Evolutionary conservation across 257 asterid genomes (phyloP).

Genomic region (Dorcoceras hygrometricum): DNA sequence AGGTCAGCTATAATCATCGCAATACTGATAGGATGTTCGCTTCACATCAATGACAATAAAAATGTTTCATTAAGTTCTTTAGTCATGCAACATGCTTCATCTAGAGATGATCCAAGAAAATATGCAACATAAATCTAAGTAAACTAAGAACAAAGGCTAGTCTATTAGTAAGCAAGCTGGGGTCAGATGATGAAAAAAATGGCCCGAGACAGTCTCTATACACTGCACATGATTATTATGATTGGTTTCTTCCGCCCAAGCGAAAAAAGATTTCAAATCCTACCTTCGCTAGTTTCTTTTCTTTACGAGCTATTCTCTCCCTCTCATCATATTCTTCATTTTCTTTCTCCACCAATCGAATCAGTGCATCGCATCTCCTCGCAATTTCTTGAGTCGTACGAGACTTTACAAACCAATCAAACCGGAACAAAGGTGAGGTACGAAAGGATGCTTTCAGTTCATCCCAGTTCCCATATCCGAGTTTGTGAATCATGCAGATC

Average conservation of each 20-base stretch:
- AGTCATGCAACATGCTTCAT: neutral
- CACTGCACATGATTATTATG: neutral
- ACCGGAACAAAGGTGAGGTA: conserved; percentile 88
- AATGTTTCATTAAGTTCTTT: neutral
- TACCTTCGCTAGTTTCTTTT: conserved; percentile 91
- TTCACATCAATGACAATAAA: no score
- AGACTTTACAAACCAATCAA: conserved; percentile 98
- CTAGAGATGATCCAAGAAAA: neutral
- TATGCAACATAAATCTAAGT: neutral
- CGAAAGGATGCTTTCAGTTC: conserved; percentile 97
- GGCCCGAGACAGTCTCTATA: neutral
- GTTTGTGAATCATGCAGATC: conserved; percentile 99
- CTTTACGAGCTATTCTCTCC: conserved; percentile 98
- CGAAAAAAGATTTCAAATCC: neutral
- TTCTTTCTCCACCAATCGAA: conserved; percentile 87
- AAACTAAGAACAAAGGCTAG: neutral
- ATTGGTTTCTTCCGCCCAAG: neutral
- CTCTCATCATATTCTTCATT: conserved; percentile 95
- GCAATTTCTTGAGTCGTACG: conserved; percentile 98
- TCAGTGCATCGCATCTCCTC: conserved; percentile 94
- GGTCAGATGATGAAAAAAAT: neutral
- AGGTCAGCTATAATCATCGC: neutral
- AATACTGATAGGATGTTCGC: neutral
- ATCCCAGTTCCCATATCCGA: conserved; percentile 99
- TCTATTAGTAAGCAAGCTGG: neutral